A percentile compares a stretch with the other conserved stretches of the same genome.
These are phyloP conservation scores for Aspergillus mulundensis DNA, from an alignment of 495 filamentous ascomycete species.

Conservation along the genomic window DNA sequence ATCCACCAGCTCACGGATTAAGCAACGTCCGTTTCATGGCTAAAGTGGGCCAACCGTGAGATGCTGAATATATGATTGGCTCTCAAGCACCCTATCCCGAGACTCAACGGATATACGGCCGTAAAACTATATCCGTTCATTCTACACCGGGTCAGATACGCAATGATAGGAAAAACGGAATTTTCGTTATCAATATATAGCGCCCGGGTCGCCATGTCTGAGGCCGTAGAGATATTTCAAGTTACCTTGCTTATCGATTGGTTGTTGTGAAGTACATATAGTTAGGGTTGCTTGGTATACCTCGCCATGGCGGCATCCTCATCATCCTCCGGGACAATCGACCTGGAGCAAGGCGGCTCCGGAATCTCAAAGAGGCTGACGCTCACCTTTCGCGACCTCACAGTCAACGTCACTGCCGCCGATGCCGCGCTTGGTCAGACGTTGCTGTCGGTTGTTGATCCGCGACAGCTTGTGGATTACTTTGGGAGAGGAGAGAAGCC, in stretches of 20 bases:
- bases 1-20: not conserved
- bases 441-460: constrained; percentile 32
- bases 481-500: constrained; percentile 17
- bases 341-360: constrained; percentile 25
- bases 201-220: not conserved
- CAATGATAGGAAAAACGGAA: not conserved
- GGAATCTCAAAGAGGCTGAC: constrained; percentile 32
- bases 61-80: not conserved
- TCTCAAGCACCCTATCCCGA: too few species aligned
- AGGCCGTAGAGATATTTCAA: too few species aligned
- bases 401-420: constrained; percentile 35
- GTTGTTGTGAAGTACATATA: too few species aligned
- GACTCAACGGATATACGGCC: not conserved
- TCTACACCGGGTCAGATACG: not conserved
- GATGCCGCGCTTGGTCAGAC: constrained; percentile 39
- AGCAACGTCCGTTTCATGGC: not conserved
- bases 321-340: constrained; percentile 34
- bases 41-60: not conserved
- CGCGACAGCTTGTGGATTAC: constrained; percentile 24
- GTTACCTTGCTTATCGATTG: too few species aligned
- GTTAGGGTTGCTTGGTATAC: not conserved
- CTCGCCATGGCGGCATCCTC: constrained; percentile 28
- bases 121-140: not conserved
- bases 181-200: not conserved
- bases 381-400: constrained; percentile 36